Percentiles rank a stretch among this genome's conserved stretches.
phyloP scores from a whole-genome alignment of 805 yeast genomes.

The Brettanomyces anomalus region DNA sequence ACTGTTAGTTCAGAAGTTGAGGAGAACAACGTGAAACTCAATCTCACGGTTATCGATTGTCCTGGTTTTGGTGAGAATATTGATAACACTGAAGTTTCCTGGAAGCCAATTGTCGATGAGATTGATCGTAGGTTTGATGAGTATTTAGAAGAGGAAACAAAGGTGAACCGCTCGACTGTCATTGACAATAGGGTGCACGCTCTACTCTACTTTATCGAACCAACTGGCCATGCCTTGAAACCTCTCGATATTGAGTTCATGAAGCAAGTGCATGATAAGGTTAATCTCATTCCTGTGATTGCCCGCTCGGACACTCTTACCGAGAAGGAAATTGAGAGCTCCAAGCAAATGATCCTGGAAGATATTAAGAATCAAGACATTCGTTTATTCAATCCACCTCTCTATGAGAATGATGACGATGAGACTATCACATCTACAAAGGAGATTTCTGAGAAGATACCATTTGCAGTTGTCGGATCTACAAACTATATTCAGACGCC shows the following conservation, averaged over 20 bases:
- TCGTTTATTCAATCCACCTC: constrained; percentile 66
- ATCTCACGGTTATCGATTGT: constrained; percentile 75
- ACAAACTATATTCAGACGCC: constrained; percentile 56
- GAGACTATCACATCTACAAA: constrained; percentile 62
- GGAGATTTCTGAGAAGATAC: constrained; percentile 62
- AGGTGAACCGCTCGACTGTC: constrained; percentile 60
- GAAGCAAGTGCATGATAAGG: constrained; percentile 82
- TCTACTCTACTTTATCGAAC: constrained; percentile 87
- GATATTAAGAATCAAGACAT: constrained; percentile 73
- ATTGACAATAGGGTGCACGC: constrained; percentile 89
- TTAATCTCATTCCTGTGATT: constrained; percentile 88
- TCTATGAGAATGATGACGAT: constrained; percentile 69
- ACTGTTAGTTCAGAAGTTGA: constrained; percentile 66
- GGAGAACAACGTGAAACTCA: constrained; percentile 87
- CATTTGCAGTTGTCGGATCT: constrained; percentile 94
- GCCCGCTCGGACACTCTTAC: constrained; percentile 92
- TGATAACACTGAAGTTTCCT: constrained; percentile 57
- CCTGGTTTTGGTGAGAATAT: constrained; percentile 93
- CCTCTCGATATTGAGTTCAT: constrained; percentile 84
- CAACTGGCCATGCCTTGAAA: constrained; percentile 89
- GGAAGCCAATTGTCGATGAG: constrained; percentile 91
- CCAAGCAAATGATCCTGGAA: constrained; percentile 67
- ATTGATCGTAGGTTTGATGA: constrained; percentile 78
- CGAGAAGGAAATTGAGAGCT: constrained; percentile 69
- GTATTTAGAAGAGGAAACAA: constrained; percentile 84